Conservation (phyloP, 2,329 filamentous ascomycete genomes). For the Xylariaceae sp. region DNA sequence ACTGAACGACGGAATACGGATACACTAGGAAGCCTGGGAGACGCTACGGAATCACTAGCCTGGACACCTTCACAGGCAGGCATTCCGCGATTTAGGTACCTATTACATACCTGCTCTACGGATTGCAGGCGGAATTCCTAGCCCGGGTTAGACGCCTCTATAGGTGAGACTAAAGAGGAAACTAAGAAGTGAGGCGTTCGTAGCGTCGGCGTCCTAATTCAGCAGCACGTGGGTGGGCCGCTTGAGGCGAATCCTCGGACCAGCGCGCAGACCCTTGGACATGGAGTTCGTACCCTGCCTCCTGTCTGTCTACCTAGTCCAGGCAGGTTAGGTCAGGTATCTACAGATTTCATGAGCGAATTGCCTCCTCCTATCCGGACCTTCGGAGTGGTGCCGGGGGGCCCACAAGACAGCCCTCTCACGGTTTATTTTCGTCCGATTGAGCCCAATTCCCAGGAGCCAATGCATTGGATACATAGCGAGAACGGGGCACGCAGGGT, state of each 20-base stretch:
- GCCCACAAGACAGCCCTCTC: not conserved
- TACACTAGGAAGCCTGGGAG: too few species aligned
- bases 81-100: too few species aligned
- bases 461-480: not conserved
- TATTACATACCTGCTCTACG: too few species aligned
- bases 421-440: not conserved
- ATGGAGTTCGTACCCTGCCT: not conserved
- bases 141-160: too few species aligned
- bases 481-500: too few species aligned
- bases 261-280: not conserved
- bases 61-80: too few species aligned
- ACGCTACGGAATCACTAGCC: too few species aligned
- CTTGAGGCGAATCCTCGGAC: not conserved
- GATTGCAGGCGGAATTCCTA: too few species aligned
- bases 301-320: not conserved
- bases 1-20: too few species aligned
- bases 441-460: not conserved
- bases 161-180: too few species aligned
- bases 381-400: not conserved
- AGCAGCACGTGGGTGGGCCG: not conserved
- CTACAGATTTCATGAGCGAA: too few species aligned
- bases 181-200: not conserved
- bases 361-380: too few species aligned
- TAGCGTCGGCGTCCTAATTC: not conserved
- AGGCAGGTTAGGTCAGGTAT: not conserved